phyloP scores from a whole-genome alignment of 768 basidiomycete species.

The Lyophyllum decastes region DNA sequence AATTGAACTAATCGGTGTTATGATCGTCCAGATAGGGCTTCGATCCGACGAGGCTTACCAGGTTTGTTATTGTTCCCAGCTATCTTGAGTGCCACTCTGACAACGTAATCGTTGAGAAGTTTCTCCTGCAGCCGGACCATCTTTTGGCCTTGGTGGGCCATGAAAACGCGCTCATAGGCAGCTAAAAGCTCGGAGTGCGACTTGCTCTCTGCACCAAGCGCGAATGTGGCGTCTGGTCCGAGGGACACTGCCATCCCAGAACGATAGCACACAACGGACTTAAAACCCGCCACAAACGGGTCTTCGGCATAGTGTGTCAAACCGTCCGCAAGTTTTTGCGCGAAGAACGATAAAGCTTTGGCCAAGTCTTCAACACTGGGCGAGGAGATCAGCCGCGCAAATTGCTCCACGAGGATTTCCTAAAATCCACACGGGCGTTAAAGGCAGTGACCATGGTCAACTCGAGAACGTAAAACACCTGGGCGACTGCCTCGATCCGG shows the following conservation, averaged over 20 bases:
- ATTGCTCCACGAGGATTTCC: slow-evolving; percentile 33
- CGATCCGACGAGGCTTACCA: slow-evolving; percentile 38
- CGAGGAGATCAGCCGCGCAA: slow-evolving; percentile 16
- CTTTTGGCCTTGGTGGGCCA: slow-evolving; percentile 19
- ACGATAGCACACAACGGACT: slow-evolving; percentile 77
- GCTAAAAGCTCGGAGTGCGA: slow-evolving; percentile 28
- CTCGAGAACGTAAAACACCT: slow-evolving; percentile 44
- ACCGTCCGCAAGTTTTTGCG: slow-evolving; percentile 30
- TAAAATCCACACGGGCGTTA: slow-evolving; percentile 6
- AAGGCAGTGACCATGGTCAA: background rate
- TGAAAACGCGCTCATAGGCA: slow-evolving; percentile 35
- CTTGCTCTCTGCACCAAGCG: slow-evolving; percentile 18
- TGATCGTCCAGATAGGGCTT: background rate
- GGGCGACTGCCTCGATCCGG: slow-evolving; percentile 69
- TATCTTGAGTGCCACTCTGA: slow-evolving; percentile 53
- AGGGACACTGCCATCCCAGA: slow-evolving; percentile 64
- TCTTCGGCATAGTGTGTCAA: slow-evolving; percentile 43
- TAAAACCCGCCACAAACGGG: slow-evolving; percentile 63
- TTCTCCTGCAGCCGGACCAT: slow-evolving; percentile 61
- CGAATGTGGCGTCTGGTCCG: slow-evolving; percentile 12
- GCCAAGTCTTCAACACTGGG: slow-evolving; percentile 10
- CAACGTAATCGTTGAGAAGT: slow-evolving; percentile 65
- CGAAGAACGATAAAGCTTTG: slow-evolving; percentile 32
- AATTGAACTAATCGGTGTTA: slow-evolving; percentile 64
- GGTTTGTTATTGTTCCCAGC: slow-evolving; percentile 59